Percentiles rank a stretch among this genome's conserved stretches.
phyloP scores from a whole-genome alignment of 176 grass and related monocot genomes.

The Eragrostis curvula region DNA sequence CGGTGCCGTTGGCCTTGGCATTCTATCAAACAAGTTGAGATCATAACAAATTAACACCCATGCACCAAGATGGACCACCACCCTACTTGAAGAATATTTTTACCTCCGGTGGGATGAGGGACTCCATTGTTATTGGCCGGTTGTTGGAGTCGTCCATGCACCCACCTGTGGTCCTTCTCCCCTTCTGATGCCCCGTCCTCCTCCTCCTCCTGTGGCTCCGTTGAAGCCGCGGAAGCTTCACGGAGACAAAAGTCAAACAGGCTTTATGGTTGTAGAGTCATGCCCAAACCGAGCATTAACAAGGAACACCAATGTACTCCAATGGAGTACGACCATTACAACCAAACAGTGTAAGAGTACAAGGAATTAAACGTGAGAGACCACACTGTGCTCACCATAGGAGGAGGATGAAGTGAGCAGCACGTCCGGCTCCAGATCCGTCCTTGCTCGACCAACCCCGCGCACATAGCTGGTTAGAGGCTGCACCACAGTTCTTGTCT shows the following conservation, averaged over 20 bases:
- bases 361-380: conserved; percentile 4
- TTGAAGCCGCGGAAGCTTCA: conserved; percentile 52
- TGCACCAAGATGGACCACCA: background rate
- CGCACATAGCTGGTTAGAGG: conserved; percentile 45
- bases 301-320: background rate
- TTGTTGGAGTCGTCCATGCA: background rate
- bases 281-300: conserved; percentile 16
- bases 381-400: conserved; percentile 43
- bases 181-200: conserved; percentile 7
- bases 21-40: conserved; percentile 53
- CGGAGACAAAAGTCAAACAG: conserved; percentile 19
- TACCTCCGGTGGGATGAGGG: conserved; percentile 23
- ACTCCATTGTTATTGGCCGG: conserved; percentile 19
- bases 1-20: conserved; percentile 44
- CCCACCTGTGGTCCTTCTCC: conserved; percentile 33
- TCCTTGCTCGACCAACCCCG: conserved; percentile 1
- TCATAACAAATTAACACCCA: background rate
- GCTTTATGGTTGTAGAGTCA: conserved; percentile 7
- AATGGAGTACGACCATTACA: background rate
- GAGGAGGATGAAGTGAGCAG: conserved; percentile 39
- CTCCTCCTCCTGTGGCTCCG: conserved; percentile 36
- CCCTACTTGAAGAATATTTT: conserved; percentile 18
- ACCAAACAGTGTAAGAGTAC: conserved; percentile 16
- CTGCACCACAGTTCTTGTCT: too few relatives aligned
- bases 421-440: conserved; percentile 34